Evolutionary conservation across 228 moss, liverwort and hornwort species (phyloP), one percentile per base, ranked within the genome.

Genomic region (Sphagnum fallax): DNA sequence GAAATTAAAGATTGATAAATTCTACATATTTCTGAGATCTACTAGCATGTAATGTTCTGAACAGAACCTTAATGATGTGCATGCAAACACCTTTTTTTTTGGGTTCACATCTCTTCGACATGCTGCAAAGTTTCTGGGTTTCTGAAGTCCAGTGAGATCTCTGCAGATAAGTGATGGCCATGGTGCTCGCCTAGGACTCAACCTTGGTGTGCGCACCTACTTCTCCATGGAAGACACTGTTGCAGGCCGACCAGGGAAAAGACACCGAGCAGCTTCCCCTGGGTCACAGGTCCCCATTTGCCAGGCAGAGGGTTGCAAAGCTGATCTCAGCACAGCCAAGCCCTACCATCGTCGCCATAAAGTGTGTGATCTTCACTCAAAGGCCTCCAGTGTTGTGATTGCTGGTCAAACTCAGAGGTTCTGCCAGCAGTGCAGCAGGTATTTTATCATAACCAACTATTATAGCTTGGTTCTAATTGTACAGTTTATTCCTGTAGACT

Each of bases 371-470:
- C 69, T 87, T 75, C 97, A 97, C 78, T 93, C 97, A 4, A 97
- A 97, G 74, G 88, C 87, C 15, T 71, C 91, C 50, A 91, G 86
- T 62, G 97, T 93, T 4, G 81, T 80, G 71, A 90, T 85, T 59
- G 89, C 84, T 5, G 88, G 79, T 53, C 85, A 88, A 47, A 90
- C 89, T 3, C 97, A 97, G 72, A 89, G 97, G 47, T 97, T 97
- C 69, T 97, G 97, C 64, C 97, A 97, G 78, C 97, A 97, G 72
- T 97, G 97, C 77, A 93, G 93, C 84, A 89, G 97, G 97, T 91
- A 73, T 13, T 71, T 68, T 65, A 1, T 12, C 55, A 12, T 12
- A 55, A 55, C 55, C 55, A 55, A 55, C 2, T 32, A 2, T 32
- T 3, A 32, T 1, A 32, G 32, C 32, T 32, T 32, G 32, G 32